These are phyloP conservation scores for Fusarium annulatum DNA, from an alignment of 2,329 filamentous ascomycete genomes.

Conservation along the genomic window DNA sequence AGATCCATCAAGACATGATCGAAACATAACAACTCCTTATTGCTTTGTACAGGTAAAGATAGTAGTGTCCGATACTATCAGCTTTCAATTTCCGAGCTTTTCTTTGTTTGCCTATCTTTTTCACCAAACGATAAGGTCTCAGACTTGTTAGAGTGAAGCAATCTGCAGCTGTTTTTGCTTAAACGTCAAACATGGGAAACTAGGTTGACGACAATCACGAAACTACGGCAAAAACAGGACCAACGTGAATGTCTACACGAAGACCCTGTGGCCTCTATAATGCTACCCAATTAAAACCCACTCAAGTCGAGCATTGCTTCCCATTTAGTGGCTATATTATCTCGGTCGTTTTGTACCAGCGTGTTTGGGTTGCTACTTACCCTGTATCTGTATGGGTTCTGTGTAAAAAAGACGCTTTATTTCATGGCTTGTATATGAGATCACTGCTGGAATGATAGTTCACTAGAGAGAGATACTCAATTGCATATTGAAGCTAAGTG, in stretches of 20 bases:
- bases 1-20: neutral
- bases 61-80: fast-evolving
- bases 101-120: neutral
- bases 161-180: too few relatives aligned
- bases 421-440: neutral
- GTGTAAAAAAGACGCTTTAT: neutral
- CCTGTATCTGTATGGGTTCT: neutral
- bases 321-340: neutral
- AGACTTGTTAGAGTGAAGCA: fast-evolving
- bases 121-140: fast-evolving
- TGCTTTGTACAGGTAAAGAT: neutral
- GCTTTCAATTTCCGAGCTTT: neutral
- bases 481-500: neutral
- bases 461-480: fast-evolving
- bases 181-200: fast-evolving
- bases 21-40: neutral
- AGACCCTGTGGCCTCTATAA: fast-evolving
- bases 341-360: too few relatives aligned
- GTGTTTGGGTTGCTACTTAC: neutral
- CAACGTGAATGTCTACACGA: fast-evolving
- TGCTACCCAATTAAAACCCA: fast-evolving
- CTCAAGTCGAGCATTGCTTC: neutral
- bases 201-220: too few relatives aligned
- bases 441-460: fast-evolving
- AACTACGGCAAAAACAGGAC: neutral